These are phyloP conservation scores for Aphanomyces euteiches DNA, from an alignment of 352 stramenopile genomes.

Conservation along the genomic window DNA sequence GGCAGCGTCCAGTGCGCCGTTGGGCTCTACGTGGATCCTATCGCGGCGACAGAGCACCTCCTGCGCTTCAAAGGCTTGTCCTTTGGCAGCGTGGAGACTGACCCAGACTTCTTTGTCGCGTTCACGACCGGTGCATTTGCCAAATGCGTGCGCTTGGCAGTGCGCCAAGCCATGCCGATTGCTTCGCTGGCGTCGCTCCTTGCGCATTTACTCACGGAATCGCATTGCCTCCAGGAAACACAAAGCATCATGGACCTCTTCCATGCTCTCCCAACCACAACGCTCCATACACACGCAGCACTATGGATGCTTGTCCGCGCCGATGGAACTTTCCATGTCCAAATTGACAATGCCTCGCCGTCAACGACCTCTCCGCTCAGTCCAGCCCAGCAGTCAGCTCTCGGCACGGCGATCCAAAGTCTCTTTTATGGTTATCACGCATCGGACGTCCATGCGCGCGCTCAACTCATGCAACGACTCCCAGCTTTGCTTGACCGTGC, in stretches of 20 bases:
- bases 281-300: not conserved
- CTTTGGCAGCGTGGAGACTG: constrained; percentile 67
- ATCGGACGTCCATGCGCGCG: constrained; percentile 48
- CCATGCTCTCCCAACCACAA: not conserved
- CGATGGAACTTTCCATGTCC: not conserved
- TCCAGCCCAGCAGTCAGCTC: not conserved
- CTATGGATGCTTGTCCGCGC: not conserved
- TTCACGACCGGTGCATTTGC: constrained; percentile 60
- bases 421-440: constrained; percentile 75
- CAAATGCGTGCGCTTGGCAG: constrained; percentile 53
- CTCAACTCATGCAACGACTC: constrained; percentile 64
- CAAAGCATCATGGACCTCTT: not conserved
- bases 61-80: constrained; percentile 81
- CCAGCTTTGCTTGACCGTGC: constrained; percentile 65
- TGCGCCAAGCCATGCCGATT: not conserved
- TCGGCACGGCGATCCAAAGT: constrained; percentile 52
- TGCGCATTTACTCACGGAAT: not conserved
- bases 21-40: constrained; percentile 66
- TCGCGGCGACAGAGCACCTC: constrained; percentile 51
- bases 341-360: not conserved
- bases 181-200: not conserved
- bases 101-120: constrained; percentile 67
- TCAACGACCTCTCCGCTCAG: not conserved
- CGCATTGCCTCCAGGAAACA: constrained; percentile 10
- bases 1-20: constrained; percentile 40